Evolutionary conservation across 164 flowering plant species (phyloP).

Genomic region (Umbilicus rupestris): DNA sequence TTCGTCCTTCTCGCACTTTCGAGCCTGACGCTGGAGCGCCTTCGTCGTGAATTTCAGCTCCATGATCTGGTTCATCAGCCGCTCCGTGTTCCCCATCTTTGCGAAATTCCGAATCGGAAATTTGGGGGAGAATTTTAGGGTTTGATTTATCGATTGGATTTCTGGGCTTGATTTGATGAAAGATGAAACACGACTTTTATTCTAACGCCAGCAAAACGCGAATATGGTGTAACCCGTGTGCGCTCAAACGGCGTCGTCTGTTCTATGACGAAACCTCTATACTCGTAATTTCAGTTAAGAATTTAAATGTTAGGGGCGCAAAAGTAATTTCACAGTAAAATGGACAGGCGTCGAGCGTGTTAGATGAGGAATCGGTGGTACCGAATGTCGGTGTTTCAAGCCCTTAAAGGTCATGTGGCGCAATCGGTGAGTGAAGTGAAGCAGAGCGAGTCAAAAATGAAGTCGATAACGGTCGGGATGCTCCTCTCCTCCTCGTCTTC

Average conservation of each 20-base stretch:
- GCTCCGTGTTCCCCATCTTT: slow-evolving; percentile 58
- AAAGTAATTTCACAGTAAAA: too few relatives aligned
- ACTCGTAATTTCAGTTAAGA: too few relatives aligned
- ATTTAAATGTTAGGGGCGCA: too few relatives aligned
- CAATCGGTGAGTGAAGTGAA: background rate
- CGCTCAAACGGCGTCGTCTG: too few relatives aligned
- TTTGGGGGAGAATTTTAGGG: background rate
- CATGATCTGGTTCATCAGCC: slow-evolving; percentile 66
- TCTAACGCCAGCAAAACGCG: background rate
- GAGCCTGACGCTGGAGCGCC: slow-evolving; percentile 52
- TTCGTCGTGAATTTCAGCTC: slow-evolving; percentile 64
- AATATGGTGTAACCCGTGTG: too few relatives aligned
- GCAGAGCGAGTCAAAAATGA: too few relatives aligned
- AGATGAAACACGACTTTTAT: background rate
- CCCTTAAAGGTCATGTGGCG: background rate
- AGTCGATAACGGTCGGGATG: background rate
- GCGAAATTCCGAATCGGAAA: background rate
- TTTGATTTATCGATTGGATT: background rate
- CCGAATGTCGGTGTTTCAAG: background rate
- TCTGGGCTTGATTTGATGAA: background rate
- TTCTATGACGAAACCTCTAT: too few relatives aligned
- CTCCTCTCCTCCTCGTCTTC: background rate
- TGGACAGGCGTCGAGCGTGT: too few relatives aligned
- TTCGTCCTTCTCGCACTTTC: slow-evolving; percentile 76
- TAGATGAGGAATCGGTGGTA: too few relatives aligned